Base-by-base conservation (phyloP, 73 alveolate genomes). In the Tetrahymena borealis region DNA sequence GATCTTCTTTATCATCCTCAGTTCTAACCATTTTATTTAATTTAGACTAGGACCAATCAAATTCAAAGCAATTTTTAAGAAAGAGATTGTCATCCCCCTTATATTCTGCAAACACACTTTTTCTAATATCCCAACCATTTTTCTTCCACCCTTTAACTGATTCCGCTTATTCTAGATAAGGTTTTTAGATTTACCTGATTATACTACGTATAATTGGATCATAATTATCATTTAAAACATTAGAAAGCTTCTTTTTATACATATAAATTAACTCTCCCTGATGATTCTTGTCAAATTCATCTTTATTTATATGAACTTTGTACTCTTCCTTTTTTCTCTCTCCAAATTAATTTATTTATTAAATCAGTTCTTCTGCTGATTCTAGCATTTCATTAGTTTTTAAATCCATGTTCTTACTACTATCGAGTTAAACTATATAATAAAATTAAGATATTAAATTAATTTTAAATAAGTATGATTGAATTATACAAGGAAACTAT, bases 51-150 rank as follows among this genome's bases (percentile, higher is more conserved):
- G 39, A 28, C 95, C 96, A 94, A 93, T 94, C 96, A 39, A 94
- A 94, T 7, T 94, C 96, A 78, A 94, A 94, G 91, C 96, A 94
- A 11, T 94, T 78, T 39, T 94, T 91, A 18, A 94, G n/a, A 20
- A 78, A 33, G 10, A 60, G 28, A n/a, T 60, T 24, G 10, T 60
- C 85, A 60, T 60, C 85, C n/a, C 85, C 28, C 28, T 60, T 60
- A 60, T 60, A 60, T 60, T 60, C 85, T 18, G 85, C 85, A 60
- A 60, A 60, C 3, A 60, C 28, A 15, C 85, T 60, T 10, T 60
- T 60, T 60, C 28, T 60, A 15, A 60, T 35, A 20, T 60, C 85
- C 85, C 85, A 60, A 13, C 85, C 85, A 60, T 60, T 60, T 60
- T 60, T 60, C 31, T 60, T 60, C 85, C 85, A 60, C 6, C 36